phyloP scores from a whole-genome alignment of 371 early-diverging fungal genomes.

The Circinella minor region DNA sequence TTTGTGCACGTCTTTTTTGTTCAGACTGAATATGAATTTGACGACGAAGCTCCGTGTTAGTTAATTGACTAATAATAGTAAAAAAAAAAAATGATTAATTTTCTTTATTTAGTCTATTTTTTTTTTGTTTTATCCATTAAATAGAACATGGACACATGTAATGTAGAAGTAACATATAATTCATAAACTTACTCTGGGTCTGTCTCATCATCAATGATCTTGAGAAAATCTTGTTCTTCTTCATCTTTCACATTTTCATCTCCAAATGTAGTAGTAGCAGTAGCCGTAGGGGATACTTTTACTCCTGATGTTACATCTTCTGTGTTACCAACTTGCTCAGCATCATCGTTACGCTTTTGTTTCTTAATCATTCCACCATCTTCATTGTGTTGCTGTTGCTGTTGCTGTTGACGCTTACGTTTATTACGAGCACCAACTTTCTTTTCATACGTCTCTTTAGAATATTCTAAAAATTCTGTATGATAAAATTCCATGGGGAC shows the following conservation, averaged over 20 bases:
- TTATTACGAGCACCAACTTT: slow-evolving; percentile 45
- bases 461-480: slow-evolving; percentile 53
- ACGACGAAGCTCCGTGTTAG: slow-evolving; percentile 48
- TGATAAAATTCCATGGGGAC: slow-evolving; percentile 57
- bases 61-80: slow-evolving; percentile 15
- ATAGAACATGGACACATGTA: no score
- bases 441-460: slow-evolving; percentile 51
- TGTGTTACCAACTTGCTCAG: no score
- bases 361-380: slow-evolving; percentile 21
- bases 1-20: slow-evolving; percentile 56
- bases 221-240: background rate
- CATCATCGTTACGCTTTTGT: slow-evolving; percentile 1
- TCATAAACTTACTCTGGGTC: slow-evolving; percentile 6
- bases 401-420: slow-evolving; percentile 35
- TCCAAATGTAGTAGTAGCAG: background rate
- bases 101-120: no score
- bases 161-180: background rate
- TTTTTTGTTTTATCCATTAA: no score
- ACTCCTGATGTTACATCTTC: no score
- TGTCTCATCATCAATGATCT: background rate
- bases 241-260: background rate
- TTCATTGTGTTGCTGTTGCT: slow-evolving; percentile 10
- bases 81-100: background rate
- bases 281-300: background rate
- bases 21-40: slow-evolving; percentile 61